A percentile compares a stretch with the other conserved stretches of the same genome.
Conservation (phyloP, 2,329 filamentous ascomycete species). For the Pseudogymnoascus sp. region DNA sequence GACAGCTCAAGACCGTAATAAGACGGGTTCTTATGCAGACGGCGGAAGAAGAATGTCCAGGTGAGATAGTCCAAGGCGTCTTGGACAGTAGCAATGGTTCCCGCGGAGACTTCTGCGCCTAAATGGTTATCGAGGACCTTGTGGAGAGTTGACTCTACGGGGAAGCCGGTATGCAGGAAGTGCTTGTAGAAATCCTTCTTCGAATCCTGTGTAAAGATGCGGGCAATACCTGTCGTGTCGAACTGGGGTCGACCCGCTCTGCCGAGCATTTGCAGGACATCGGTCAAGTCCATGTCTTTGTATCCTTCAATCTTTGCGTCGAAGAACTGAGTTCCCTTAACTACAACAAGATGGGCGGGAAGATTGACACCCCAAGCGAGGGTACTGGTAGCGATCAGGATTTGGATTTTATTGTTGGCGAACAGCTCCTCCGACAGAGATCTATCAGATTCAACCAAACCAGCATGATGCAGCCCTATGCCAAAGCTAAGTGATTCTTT, state of each 20-base stretch:
- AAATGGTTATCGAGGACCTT: constrained; percentile 97
- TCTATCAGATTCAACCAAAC: constrained; percentile 88
- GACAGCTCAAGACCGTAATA: constrained; percentile 96
- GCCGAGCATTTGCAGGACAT: constrained; percentile 96
- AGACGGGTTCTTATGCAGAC: constrained; percentile 94
- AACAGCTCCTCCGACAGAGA: constrained; percentile 91
- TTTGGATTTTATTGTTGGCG: constrained; percentile 95
- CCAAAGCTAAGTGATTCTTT: constrained; percentile 94
- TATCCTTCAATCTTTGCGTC: constrained; percentile 97
- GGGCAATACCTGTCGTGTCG: constrained; percentile 88
- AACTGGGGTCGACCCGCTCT: constrained; percentile 94
- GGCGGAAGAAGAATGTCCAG: constrained; percentile 98
- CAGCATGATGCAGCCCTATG: constrained; percentile 94
- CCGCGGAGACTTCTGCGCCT: constrained; percentile 86
- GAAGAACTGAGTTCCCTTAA: constrained; percentile 97
- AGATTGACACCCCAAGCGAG: constrained; percentile 97
- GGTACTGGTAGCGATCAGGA: constrained; percentile 90
- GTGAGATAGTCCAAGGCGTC: constrained; percentile 96
- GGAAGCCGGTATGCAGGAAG: constrained; percentile 95
- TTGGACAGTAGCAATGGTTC: constrained; percentile 88
- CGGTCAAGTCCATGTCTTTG: constrained; percentile 97
- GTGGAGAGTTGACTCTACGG: constrained; percentile 91
- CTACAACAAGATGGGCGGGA: constrained; percentile 91
- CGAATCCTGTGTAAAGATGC: constrained; percentile 93
- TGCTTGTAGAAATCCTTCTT: constrained; percentile 99